Evolutionary conservation across 768 basidiomycete species (phyloP).

Genomic region (Boletus sp.): DNA sequence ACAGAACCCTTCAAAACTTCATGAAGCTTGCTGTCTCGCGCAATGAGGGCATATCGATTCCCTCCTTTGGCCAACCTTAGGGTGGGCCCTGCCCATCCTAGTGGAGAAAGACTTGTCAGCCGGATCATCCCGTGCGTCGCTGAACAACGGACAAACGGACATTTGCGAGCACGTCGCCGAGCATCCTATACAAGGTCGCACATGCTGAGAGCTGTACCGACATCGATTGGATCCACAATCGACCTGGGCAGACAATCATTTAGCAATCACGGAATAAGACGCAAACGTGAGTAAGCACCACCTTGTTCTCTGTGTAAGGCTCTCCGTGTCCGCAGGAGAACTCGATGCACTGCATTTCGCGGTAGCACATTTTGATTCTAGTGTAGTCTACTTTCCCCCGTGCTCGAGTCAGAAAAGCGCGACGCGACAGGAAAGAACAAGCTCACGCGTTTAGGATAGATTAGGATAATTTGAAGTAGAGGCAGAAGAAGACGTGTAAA

Average conservation of each 20-base stretch:
- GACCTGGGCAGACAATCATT: conserved; percentile 30
- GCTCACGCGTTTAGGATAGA: conserved; percentile 25
- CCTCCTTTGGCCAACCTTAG: conserved; percentile 17
- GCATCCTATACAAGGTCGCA: conserved; percentile 36
- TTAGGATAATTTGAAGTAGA: conserved; percentile 16
- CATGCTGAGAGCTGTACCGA: conserved; percentile 43
- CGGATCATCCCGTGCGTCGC: neutral
- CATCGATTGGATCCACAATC: conserved; percentile 42
- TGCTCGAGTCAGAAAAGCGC: conserved; percentile 11
- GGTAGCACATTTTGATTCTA: conserved; percentile 41
- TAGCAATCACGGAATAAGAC: conserved; percentile 22
- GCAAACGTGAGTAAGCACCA: conserved; percentile 22
- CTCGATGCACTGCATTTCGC: conserved; percentile 37
- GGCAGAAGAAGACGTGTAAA: neutral
- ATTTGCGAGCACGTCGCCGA: conserved; percentile 39
- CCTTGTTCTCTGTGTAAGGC: conserved; percentile 32
- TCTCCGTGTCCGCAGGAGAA: conserved; percentile 40
- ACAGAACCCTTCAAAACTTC: neutral
- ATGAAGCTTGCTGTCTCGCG: conserved; percentile 10
- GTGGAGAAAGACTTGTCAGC: conserved; percentile 14
- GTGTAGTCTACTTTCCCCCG: conserved; percentile 6
- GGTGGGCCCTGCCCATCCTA: conserved; percentile 26
- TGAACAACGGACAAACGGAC: conserved; percentile 25
- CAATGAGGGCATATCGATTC: conserved; percentile 24
- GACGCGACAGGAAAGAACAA: neutral